Evolutionary conservation across 768 basidiomycete species (phyloP).

Genomic region (Inosperma sp.): DNA sequence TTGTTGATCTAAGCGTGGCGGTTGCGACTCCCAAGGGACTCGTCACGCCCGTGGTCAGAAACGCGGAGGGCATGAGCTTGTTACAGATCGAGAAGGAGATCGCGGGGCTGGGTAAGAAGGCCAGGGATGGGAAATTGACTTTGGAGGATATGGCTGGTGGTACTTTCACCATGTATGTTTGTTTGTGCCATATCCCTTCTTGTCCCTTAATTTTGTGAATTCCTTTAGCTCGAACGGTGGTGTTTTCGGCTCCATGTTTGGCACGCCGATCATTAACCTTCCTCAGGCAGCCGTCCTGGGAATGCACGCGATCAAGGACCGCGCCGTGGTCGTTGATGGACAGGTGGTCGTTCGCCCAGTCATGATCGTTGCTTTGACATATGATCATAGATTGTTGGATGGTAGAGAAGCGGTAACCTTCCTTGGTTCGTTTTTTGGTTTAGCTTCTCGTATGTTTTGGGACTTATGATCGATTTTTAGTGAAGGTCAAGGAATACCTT

Average conservation of each 20-base stretch:
- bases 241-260: conserved; percentile 95
- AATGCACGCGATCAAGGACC: conserved; percentile 96
- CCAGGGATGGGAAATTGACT: conserved; percentile 88
- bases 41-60: conserved; percentile 93
- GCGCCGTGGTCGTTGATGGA: conserved; percentile 85
- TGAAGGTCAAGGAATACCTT: conserved; percentile 89
- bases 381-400: conserved; percentile 93
- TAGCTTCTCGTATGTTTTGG: neutral
- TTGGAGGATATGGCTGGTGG: conserved; percentile 98
- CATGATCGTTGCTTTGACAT: conserved; percentile 92
- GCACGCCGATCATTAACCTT: conserved; percentile 98
- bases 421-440: conserved; percentile 65
- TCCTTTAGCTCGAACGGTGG: conserved; percentile 86
- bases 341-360: conserved; percentile 96
- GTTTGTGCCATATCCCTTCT: neutral
- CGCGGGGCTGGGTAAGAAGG: conserved; percentile 88
- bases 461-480: conserved; percentile 34
- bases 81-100: conserved; percentile 94
- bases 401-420: conserved; percentile 96
- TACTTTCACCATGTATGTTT: conserved; percentile 91
- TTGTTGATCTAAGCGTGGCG: conserved; percentile 90
- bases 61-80: conserved; percentile 82
- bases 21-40: conserved; percentile 97
- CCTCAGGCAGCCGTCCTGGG: conserved; percentile 94
- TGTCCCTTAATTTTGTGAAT: neutral